Evolutionary conservation across 106 monocot genomes (phyloP).

Genomic region (Dioscorea dumetorum): DNA sequence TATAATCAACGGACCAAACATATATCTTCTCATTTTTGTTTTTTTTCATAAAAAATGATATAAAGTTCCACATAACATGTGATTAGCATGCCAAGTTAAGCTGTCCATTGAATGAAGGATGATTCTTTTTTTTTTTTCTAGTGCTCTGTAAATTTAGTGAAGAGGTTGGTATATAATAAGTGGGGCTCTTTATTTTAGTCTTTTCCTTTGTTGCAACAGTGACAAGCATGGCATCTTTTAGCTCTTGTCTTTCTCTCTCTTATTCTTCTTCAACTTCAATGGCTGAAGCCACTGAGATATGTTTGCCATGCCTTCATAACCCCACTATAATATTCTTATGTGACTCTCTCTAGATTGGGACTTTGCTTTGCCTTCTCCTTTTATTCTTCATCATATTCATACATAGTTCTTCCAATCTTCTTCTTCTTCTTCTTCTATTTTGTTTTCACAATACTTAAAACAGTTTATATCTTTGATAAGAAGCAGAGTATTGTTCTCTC

Average conservation of each 20-base stretch:
- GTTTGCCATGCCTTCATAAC: slow-evolving; percentile 35
- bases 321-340: slow-evolving; percentile 28
- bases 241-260: slow-evolving; percentile 15
- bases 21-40: too few relatives aligned
- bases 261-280: slow-evolving; percentile 10
- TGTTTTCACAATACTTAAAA: too few relatives aligned
- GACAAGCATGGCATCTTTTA: slow-evolving; percentile 19
- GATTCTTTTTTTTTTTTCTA: slow-evolving; percentile 11
- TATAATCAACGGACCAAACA: too few relatives aligned
- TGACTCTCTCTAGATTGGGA: slow-evolving; percentile 25
- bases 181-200: slow-evolving; percentile 19
- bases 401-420: slow-evolving; percentile 10
- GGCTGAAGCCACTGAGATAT: slow-evolving; percentile 32
- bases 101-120: slow-evolving; percentile 22
- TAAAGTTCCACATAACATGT: slow-evolving; percentile 30
- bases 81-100: slow-evolving; percentile 28
- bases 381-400: background rate
- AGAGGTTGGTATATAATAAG: slow-evolving; percentile 8
- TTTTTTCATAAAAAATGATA: background rate
- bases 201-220: slow-evolving; percentile 33
- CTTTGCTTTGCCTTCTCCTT: slow-evolving; percentile 9
- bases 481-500: too few relatives aligned
- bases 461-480: too few relatives aligned
- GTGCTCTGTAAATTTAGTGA: slow-evolving; percentile 2
- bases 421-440: too few relatives aligned